phyloP scores from a whole-genome alignment of 805 yeast species.

The Candida railenensis region DNA sequence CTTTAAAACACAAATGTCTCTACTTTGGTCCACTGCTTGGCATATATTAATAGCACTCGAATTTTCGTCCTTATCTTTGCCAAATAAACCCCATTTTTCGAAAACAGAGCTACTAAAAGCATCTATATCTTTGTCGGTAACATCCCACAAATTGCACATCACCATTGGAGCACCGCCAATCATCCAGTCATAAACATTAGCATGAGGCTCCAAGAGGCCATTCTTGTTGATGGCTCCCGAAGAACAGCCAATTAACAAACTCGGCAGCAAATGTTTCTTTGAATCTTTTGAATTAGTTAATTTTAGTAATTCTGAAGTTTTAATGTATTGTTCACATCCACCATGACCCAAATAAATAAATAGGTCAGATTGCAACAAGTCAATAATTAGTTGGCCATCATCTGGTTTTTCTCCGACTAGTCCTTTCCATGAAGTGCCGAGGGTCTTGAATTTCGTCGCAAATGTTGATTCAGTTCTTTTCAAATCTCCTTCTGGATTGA shows the following conservation, averaged over 20 bases:
- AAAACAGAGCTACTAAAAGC: slow-evolving; percentile 64
- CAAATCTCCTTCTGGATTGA: slow-evolving; percentile 85
- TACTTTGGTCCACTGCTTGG: slow-evolving; percentile 58
- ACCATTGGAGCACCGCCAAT: slow-evolving; percentile 81
- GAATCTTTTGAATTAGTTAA: slow-evolving; percentile 13
- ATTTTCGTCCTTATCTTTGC: slow-evolving; percentile 7
- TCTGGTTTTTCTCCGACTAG: slow-evolving; percentile 53
- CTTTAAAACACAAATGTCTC: slow-evolving; percentile 66
- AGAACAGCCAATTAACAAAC: slow-evolving; percentile 83
- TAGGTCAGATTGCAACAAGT: slow-evolving; percentile 41
- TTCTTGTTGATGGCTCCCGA: slow-evolving; percentile 65
- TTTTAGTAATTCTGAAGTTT: slow-evolving; percentile 47
- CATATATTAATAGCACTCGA: slow-evolving; percentile 33
- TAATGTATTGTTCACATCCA: slow-evolving; percentile 85
- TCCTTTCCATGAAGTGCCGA: slow-evolving; percentile 50
- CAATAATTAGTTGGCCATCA: slow-evolving; percentile 49
- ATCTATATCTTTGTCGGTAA: slow-evolving; percentile 94
- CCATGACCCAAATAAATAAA: slow-evolving; percentile 93
- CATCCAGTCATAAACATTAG: slow-evolving; percentile 74
- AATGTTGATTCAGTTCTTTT: slow-evolving; percentile 62
- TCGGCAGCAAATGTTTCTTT: slow-evolving; percentile 51
- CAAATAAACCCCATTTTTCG: slow-evolving; percentile 61
- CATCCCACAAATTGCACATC: slow-evolving; percentile 92
- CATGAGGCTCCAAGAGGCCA: slow-evolving; percentile 69
- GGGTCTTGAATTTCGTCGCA: slow-evolving; percentile 36